Conservation (phyloP, 2,329 filamentous ascomycete species). For the Anisogramma anomala region DNA sequence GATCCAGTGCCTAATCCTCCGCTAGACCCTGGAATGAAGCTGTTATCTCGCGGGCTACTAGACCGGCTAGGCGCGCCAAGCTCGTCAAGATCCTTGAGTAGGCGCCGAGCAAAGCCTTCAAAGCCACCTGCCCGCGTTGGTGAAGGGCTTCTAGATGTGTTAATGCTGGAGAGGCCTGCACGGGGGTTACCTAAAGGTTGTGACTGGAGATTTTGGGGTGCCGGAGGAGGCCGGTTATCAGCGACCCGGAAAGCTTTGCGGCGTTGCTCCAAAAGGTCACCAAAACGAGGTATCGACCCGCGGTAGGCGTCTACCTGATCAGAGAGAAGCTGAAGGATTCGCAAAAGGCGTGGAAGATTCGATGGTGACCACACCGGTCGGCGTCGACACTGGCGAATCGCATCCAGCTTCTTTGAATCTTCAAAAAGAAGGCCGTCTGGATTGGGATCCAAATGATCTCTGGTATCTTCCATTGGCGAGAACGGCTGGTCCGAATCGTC, state of each 20-base stretch:
- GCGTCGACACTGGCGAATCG: conserved; percentile 40
- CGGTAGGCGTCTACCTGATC: conserved; percentile 53
- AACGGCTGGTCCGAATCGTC: conserved; percentile 20
- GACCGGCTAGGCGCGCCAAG: conserved; percentile 42
- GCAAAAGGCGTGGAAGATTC: conserved; percentile 42
- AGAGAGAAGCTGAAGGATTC: conserved; percentile 46
- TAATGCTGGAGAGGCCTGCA: conserved; percentile 31
- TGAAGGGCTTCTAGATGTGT: conserved; percentile 37
- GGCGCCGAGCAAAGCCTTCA: conserved; percentile 51
- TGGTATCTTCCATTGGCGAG: conserved; percentile 17
- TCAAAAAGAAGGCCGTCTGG: conserved; percentile 18
- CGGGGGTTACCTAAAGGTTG: conserved; percentile 18
- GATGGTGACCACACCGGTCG: conserved; percentile 41
- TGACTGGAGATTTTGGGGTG: conserved; percentile 18
- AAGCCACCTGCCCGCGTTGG: conserved; percentile 43
- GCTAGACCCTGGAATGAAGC: conserved; percentile 23
- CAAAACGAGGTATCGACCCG: conserved; percentile 56
- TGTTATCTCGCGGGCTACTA: conserved; percentile 38
- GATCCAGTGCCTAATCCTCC: conserved; percentile 22
- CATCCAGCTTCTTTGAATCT: conserved; percentile 31
- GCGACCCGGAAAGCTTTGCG: conserved; percentile 54
- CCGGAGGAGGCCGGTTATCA: conserved; percentile 30
- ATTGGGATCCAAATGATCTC: conserved; percentile 21
- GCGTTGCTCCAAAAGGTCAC: conserved; percentile 55
- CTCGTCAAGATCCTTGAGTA: conserved; percentile 51